These are phyloP conservation scores for Calonectria pauciramosa DNA, from an alignment of 2,329 filamentous ascomycete genomes.

Conservation along the genomic window DNA sequence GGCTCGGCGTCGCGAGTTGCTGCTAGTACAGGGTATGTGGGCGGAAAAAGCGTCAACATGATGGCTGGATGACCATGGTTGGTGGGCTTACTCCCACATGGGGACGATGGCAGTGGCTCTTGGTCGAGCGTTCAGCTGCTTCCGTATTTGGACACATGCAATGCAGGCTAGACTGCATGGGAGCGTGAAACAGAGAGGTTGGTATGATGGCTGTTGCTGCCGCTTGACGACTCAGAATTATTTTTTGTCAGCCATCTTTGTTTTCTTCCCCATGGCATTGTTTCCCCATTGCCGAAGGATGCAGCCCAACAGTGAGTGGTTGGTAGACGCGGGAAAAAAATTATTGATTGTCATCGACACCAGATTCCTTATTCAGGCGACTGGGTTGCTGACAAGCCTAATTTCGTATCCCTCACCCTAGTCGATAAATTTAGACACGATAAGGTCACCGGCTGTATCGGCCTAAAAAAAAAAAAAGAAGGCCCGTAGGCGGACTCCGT, in stretches of 20 bases:
- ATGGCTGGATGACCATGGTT: constrained; percentile 16
- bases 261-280: neutral
- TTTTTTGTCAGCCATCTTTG: neutral
- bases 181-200: neutral
- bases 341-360: constrained; percentile 2
- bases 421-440: constrained; percentile 12
- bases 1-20: neutral
- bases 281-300: neutral
- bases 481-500: neutral
- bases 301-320: too few species aligned
- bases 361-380: neutral
- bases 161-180: neutral
- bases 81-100: neutral
- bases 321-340: neutral
- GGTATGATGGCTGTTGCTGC: neutral
- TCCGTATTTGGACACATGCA: neutral
- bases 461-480: neutral
- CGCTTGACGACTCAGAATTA: neutral
- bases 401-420: constrained; percentile 2
- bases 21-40: neutral
- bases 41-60: neutral
- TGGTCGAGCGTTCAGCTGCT: neutral
- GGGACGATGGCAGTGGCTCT: neutral
- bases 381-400: neutral
- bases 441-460: neutral